Evolutionary conservation across 2,329 filamentous ascomycete species (phyloP).

Genomic region (Talaromyces sp.): DNA sequence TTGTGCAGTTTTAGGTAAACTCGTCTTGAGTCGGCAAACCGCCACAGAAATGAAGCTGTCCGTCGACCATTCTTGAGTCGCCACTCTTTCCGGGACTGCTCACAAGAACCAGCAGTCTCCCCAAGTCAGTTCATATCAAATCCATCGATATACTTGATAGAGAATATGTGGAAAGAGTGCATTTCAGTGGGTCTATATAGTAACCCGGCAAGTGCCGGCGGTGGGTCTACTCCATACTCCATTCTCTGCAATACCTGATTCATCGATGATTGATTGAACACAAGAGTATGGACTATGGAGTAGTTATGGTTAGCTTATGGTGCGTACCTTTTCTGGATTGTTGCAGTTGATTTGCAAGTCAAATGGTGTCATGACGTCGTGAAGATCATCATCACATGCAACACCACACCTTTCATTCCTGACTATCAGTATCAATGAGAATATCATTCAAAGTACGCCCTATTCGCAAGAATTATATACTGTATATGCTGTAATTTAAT

Average conservation of each 20-base stretch:
- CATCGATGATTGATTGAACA: not conserved
- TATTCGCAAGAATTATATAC: not conserved
- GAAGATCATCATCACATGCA: not conserved
- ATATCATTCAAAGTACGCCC: not conserved
- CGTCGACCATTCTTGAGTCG: not conserved
- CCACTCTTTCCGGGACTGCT: not conserved
- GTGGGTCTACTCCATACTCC: not conserved
- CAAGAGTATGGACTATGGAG: not conserved
- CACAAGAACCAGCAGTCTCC: not conserved
- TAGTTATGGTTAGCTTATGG: not conserved
- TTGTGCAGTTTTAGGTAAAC: not conserved
- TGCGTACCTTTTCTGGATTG: not conserved
- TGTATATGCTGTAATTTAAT: constrained; percentile 28
- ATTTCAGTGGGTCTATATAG: not conserved
- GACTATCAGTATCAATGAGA: not conserved
- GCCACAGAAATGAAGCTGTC: not conserved
- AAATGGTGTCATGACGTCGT: not conserved
- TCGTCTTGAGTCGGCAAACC: not conserved
- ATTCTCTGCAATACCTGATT: not conserved
- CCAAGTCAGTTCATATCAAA: not conserved
- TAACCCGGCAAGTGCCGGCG: not conserved
- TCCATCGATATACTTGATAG: not conserved
- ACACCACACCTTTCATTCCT: not conserved
- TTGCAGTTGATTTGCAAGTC: not conserved
- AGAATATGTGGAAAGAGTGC: not conserved